These are phyloP conservation scores for Trichosanthes cucumerina DNA, from an alignment of 306 rosid species.

Conservation along the genomic window DNA sequence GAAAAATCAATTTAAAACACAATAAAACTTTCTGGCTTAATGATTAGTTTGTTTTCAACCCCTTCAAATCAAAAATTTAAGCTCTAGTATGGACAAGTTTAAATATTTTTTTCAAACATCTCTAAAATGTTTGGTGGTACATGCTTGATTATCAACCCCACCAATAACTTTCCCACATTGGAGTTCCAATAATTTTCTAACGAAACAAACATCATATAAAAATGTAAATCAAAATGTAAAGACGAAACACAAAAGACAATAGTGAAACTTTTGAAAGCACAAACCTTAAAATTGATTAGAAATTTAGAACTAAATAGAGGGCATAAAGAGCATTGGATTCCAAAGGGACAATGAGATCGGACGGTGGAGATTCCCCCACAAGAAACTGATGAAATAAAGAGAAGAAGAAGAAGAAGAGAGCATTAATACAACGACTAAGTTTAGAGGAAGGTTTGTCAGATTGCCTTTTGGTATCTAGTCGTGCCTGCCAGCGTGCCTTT, in stretches of 20 bases:
- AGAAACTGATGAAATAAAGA: neutral
- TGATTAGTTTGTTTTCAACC: too few relatives aligned
- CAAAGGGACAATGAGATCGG: neutral
- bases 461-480: neutral
- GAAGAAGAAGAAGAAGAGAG: neutral
- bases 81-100: too few relatives aligned
- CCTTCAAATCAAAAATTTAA: too few relatives aligned
- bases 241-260: neutral
- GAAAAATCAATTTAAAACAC: too few relatives aligned
- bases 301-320: too few relatives aligned
- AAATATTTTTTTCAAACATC: too few relatives aligned
- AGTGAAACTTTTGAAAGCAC: neutral
- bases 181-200: too few relatives aligned
- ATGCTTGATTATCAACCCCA: too few relatives aligned
- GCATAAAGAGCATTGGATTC: neutral
- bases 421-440: neutral
- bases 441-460: conserved; percentile 3
- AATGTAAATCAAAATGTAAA: neutral
- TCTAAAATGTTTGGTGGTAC: too few relatives aligned
- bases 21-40: too few relatives aligned
- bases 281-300: neutral
- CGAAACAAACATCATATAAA: neutral
- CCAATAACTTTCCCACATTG: too few relatives aligned
- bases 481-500: conserved; percentile 7
- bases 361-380: neutral